Evolutionary conservation across 2,329 filamentous ascomycete species (phyloP), one percentile per base, ranked within the genome.

Genomic region (Fonsecaea monophora): DNA sequence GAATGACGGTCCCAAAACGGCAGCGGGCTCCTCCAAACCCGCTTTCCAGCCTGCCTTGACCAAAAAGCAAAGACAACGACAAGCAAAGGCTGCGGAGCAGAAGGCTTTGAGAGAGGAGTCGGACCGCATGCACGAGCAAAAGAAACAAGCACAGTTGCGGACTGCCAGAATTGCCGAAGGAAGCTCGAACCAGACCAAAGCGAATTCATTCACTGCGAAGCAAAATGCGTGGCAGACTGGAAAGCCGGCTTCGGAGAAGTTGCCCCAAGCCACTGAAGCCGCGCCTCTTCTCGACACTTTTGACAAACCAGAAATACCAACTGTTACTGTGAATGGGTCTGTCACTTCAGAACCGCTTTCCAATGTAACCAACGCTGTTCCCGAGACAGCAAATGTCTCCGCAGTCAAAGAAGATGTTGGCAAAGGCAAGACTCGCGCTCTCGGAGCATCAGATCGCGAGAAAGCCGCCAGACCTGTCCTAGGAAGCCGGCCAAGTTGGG

Each of bases 61-160:
- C 21, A 97, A 97, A 90, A 97, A 97, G 84, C 92, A 96, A 82
- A 89, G 93, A 67, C 94, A 97, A 83, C 95, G 97, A 82, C 87
- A 90, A 72, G 88, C 90, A 82, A 97, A 97, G 87, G 89, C 87
- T 42, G 93, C 97, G 80, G 90, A 88, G 65, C 88, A 89, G 74
- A 95, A 92, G 84, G 83, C 84, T 35, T 84, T 87, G 65, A 88
- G 91, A 35, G 90, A 94, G 76, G 90, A 91, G 73, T 87, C 90
- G 0, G 94, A 97, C 81, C 87, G 89, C 75, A 85, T 91, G 75
- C 90, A 94, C 75, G 91, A 92, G 81, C 82, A 82, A 42, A 84
- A 91, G 68, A 83, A 92, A 74, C 93, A 97, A 82, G 89, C 90
- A 77, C 94, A 97, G 82, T 88, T 92, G 71, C 90, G 93, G 69